Percentiles rank a stretch among this genome's conserved stretches.
phyloP scores from a whole-genome alignment of 495 filamentous ascomycete genomes.

The Diplogelasinospora grovesii region DNA sequence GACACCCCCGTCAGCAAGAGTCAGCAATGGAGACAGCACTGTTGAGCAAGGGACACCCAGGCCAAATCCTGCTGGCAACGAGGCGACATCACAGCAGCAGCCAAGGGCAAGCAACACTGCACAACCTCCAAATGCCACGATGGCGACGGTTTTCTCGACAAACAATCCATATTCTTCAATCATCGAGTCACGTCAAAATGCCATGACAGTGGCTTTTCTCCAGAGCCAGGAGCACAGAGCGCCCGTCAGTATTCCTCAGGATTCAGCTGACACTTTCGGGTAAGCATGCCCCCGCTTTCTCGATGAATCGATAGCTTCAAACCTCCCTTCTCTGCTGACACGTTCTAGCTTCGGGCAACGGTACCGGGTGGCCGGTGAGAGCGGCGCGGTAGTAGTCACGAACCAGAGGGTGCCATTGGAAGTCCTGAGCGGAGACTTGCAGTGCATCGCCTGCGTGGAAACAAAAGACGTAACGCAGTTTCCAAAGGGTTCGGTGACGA shows the following conservation, averaged over 20 bases:
- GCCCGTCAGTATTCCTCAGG: neutral
- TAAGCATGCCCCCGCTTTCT: neutral
- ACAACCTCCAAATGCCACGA: too few relatives aligned
- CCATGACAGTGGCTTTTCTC: constrained; percentile 10
- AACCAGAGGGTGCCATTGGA: constrained; percentile 9
- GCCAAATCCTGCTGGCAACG: too few relatives aligned
- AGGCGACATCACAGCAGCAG: too few relatives aligned
- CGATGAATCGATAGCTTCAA: too few relatives aligned
- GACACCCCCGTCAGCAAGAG: too few relatives aligned
- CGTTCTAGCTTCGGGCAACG: constrained; percentile 17
- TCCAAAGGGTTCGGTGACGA: constrained; percentile 14
- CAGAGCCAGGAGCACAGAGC: neutral
- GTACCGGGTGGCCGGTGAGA: constrained; percentile 7
- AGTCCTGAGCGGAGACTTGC: constrained; percentile 4
- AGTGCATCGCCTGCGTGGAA: constrained; percentile 28
- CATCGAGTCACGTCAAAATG: constrained; percentile 10
- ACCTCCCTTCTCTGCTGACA: too few relatives aligned
- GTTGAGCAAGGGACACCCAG: too few relatives aligned
- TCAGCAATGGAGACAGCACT: too few relatives aligned
- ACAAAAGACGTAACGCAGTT: constrained; percentile 17
- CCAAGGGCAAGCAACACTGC: too few relatives aligned
- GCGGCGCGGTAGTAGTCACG: constrained; percentile 8
- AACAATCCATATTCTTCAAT: too few relatives aligned
- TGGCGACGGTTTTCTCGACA: too few relatives aligned
- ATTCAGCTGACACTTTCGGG: too few relatives aligned